Conservation (phyloP, 495 filamentous ascomycete genomes). For the Daldinia decipiens region DNA sequence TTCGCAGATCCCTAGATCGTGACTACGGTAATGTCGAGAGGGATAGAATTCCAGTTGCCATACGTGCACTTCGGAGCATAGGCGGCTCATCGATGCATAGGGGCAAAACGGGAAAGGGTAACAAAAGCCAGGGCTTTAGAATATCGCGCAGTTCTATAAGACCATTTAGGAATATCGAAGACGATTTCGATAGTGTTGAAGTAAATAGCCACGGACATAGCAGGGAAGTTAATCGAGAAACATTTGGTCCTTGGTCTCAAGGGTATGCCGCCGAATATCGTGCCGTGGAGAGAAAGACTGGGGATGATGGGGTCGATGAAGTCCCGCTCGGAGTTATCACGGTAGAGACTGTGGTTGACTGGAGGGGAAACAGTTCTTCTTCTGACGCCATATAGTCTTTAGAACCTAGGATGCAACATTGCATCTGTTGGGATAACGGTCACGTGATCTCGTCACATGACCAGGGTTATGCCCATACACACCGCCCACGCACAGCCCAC, state of each 20-base stretch:
- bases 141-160: background rate
- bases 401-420: background rate
- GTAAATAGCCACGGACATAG: background rate
- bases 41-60: background rate
- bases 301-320: background rate
- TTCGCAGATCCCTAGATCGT: background rate
- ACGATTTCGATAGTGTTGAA: background rate
- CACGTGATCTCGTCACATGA: too few species aligned
- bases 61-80: conserved; percentile 2
- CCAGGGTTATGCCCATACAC: too few species aligned
- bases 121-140: background rate
- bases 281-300: conserved; percentile 1
- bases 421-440: too few species aligned
- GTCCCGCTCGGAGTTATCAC: background rate
- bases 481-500: too few species aligned
- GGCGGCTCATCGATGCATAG: background rate
- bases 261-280: background rate
- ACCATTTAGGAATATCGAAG: background rate
- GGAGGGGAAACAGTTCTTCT: background rate
- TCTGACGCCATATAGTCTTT: background rate
- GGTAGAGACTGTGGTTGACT: background rate
- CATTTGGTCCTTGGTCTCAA: background rate
- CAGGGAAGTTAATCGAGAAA: background rate
- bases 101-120: background rate
- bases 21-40: background rate